Base-by-base conservation (phyloP, 1,284 basidiomycete genomes). In the Trametes hirsuta region DNA sequence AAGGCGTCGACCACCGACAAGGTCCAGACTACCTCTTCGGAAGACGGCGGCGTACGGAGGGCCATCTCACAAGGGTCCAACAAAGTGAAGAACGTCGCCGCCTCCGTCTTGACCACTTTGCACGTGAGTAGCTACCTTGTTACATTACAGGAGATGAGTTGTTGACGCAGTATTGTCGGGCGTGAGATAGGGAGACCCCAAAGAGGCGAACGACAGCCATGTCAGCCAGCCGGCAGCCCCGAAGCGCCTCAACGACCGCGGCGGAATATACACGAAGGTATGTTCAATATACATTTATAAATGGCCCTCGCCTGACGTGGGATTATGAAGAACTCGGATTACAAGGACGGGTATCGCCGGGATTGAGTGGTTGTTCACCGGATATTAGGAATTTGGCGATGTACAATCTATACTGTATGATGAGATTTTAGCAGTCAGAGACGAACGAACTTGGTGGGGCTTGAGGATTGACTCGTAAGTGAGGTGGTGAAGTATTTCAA, bases 221-320 rank as follows among this genome's bases (percentile, higher is more conserved):
- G 50, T 61, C n/a, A 47, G 55, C 2, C 47, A 66, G 50, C 64
- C 64, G 1, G 64, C 62, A 0, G 44, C 44, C 2, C 42, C 21
- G 22, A 48, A 10, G 40, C 55, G 62, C 21, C 14, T 55, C 52
- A 66, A 66, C 22, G 64, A 66, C 37, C 59, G 59, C 3, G 62
- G 62, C 4, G 62, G 59, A 1, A 53, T 59, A 12, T 66, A 63
- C 49, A 66, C 64, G 14, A 66, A 63, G 62, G 62, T 64, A 2
- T 11, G 53, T 30, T 8, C 30, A 4, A 30, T 53, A 34, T 1
- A 9, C 49, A 22, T 41, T n/a, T 10, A 12, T 14, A 21, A 3
- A 30, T 34, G 21, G 9, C n/a, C 2, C 21, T 22, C 4, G 24
- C 6, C 47, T 41, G 21, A 53, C 36, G 12, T 14, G n/a, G 21